Percentiles rank a stretch among this genome's conserved stretches.
Evolutionary conservation across 2,329 filamentous ascomycete genomes (phyloP).

Genomic region (Alternaria ethzedia): DNA sequence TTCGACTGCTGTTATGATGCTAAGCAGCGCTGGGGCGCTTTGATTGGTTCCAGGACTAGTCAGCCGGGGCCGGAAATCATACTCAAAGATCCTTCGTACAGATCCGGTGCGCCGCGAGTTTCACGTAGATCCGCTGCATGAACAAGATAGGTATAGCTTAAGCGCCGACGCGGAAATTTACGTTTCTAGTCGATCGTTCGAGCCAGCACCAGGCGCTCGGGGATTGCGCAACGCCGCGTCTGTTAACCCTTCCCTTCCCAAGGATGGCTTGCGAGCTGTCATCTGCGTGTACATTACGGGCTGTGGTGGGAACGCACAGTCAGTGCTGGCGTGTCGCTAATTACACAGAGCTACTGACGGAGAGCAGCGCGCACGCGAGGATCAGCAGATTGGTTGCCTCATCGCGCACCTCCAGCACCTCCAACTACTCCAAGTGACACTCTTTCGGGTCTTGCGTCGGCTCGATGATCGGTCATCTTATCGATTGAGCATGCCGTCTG

Average conservation of each 20-base stretch:
- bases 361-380: conserved; percentile 24
- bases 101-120: conserved; percentile 44
- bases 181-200: conserved; percentile 40
- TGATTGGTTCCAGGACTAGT: conserved; percentile 31
- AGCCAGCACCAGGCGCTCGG: conserved; percentile 47
- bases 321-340: conserved; percentile 21
- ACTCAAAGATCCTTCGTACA: conserved; percentile 38
- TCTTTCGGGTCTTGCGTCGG: conserved; percentile 30
- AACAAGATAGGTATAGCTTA: conserved; percentile 38
- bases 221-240: conserved; percentile 49
- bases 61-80: conserved; percentile 34
- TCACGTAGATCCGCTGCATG: conserved; percentile 39
- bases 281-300: conserved; percentile 20
- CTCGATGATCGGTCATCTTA: conserved; percentile 40
- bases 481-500: conserved; percentile 47
- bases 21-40: background rate
- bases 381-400: conserved; percentile 22
- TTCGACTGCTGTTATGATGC: conserved; percentile 12
- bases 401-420: conserved; percentile 22
- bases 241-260: conserved; percentile 29
- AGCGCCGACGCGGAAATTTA: conserved; percentile 45
- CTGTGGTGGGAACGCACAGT: conserved; percentile 25
- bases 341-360: conserved; percentile 19
- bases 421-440: conserved; percentile 32
- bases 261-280: conserved; percentile 21